Base-by-base conservation (phyloP, 2,329 filamentous ascomycete species). In the Alternaria atra region DNA sequence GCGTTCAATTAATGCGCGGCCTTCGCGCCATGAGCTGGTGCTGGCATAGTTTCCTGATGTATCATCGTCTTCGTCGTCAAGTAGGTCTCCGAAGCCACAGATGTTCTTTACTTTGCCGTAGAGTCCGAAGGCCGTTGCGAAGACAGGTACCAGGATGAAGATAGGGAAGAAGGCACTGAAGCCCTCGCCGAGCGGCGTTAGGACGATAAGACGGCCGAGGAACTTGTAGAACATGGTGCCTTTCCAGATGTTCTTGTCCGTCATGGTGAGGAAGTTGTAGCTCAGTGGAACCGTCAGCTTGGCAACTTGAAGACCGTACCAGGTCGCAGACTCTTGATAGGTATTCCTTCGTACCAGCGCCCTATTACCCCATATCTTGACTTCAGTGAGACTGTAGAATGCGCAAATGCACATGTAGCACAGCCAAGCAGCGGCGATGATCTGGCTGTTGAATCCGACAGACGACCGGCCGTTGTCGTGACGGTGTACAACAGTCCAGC, bases 351-450 rank as follows among this genome's bases (percentile, higher is more conserved):
- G 89, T 47, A 98, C 94, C 6, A 99, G 84, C 0, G 95, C 94
- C 34, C 95, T 89, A 50, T 96, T 95, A 58, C 95, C 91, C 95
- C 95, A 99, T n/a, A 97, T 93, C 73, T 95, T 96, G 70, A 97
- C 92, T 75, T 97, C 93, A 13, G 90, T 93, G 73, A 99, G 90
- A 7, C 93, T 94, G 58, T 89, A 91, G 52, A 98, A 86, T 5
- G 95, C 93, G 47, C 93, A 93, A 13, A 91, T 85, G 77, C 92
- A 97, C 95, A 99, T 99, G 83, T 99, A 99, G 58, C 94, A 84
- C 62, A 99, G 90, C 95, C 95, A 99, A 13, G 88, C 82, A 2
- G 93, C 90, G 0, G 94, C 91, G 50, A 94, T 90, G 44, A 93
- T 78, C 77, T 99, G 95, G 5, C 93, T 93, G 2, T 90, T 90